Evolutionary conservation across 768 basidiomycete genomes (phyloP).

Genomic region (Hericium rajendrae): DNA sequence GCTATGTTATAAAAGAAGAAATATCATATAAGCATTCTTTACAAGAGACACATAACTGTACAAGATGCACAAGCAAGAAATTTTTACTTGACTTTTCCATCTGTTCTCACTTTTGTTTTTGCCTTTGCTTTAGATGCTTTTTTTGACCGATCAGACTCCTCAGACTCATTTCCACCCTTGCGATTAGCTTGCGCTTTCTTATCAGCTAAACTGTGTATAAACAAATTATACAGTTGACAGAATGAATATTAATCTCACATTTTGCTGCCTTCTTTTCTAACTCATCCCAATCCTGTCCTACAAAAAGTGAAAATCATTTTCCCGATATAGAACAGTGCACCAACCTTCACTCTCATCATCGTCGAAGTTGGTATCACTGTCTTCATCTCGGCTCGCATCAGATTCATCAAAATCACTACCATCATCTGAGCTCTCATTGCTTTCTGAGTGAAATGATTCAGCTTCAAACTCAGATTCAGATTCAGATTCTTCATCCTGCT

Average conservation of each 20-base stretch:
- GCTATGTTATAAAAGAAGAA: too few relatives aligned
- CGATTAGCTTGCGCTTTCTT: slow-evolving; percentile 29
- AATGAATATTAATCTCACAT: slow-evolving; percentile 35
- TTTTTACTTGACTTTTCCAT: slow-evolving; percentile 1
- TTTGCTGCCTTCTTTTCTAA: slow-evolving; percentile 86
- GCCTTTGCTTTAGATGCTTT: slow-evolving; percentile 22
- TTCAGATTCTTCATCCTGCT: slow-evolving; percentile 52
- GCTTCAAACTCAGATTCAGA: slow-evolving; percentile 54
- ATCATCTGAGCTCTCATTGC: slow-evolving; percentile 22
- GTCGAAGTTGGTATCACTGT: slow-evolving; percentile 55
- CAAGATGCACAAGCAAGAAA: too few relatives aligned
- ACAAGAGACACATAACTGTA: too few relatives aligned
- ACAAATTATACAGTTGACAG: not conserved
- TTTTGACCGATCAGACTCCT: slow-evolving; percentile 32
- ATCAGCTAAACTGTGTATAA: slow-evolving; percentile 26
- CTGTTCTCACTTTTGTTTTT: slow-evolving; percentile 21
- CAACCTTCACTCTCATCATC: slow-evolving; percentile 50
- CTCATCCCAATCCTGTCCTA: slow-evolving; percentile 94
- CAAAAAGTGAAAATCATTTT: not conserved
- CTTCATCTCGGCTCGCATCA: slow-evolving; percentile 47
- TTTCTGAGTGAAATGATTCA: slow-evolving; percentile 31
- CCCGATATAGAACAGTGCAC: slow-evolving; percentile 4
- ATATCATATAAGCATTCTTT: too few relatives aligned
- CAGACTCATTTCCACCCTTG: slow-evolving; percentile 24
- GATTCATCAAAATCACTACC: slow-evolving; percentile 48